Base-by-base conservation (phyloP, 176 grass and related monocot genomes). In the Oryza meridionalis region DNA sequence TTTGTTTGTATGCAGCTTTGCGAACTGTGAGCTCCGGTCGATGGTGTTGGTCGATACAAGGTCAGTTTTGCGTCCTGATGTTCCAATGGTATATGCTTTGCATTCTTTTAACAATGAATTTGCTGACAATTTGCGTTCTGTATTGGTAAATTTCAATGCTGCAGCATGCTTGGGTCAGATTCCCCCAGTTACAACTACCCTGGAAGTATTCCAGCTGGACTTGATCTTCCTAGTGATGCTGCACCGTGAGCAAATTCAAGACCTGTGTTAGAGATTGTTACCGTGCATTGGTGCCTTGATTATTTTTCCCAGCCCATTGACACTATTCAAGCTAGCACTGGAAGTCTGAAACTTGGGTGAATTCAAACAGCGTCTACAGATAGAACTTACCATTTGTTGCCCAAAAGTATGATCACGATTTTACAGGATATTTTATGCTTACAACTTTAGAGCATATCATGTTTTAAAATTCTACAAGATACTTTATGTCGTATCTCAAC, bases 1-100 rank as follows among this genome's bases (percentile, higher is more conserved):
- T 40, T 79, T 62, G 24, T 13, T 84, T 70, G 24, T 78, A 53
- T 84, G 15, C 83, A 98, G 92, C 74, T 95, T 98, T 44, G 80
- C 75, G 14, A 95, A 98, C 53, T 98, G 96, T 80, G 96, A 95
- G 77, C 93, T 98, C 8, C 89, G 93, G 29, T 87, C 93, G 3
- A 76, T 98, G 85, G 91, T 98, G 44, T 58, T 98, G 75, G 89
- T 94, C 3, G 91, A 98, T 78, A 93, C 89, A 72, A 95, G 96
- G 91, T 95, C 55, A 70, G 71, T 15, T 49, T 76, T 67, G 0
- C 19, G 25, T 88, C 27, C 70, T 0, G 22, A 21, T 45, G 7
- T 27, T 25, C 38, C 4, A 14, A 46, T 26, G 17, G 6, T 25
- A 7, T 22, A 7, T 22, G 21, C 22, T 38, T 65, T 76, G 46